Conservation (phyloP, 2,329 filamentous ascomycete species). For the Diaporthe helianthi region DNA sequence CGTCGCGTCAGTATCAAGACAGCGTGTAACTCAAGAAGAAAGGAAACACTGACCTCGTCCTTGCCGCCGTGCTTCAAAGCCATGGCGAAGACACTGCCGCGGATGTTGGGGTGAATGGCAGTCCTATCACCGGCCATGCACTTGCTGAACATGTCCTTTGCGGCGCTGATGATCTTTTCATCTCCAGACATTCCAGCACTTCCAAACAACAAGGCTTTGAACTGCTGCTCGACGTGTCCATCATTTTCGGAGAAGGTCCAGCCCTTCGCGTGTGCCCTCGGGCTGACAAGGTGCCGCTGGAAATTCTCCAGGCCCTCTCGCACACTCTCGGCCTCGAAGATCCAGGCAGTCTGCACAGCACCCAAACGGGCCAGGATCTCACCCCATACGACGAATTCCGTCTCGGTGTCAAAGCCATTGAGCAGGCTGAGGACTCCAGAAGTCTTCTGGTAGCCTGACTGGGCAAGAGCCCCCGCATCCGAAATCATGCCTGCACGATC, state of each 20-base stretch:
- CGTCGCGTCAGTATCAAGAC: conserved; percentile 31
- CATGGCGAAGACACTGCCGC: conserved; percentile 85
- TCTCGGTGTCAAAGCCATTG: conserved; percentile 83
- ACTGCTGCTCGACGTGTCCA: conserved; percentile 90
- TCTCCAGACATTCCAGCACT: conserved; percentile 83
- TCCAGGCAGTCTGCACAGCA: conserved; percentile 83
- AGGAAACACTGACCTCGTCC: conserved; percentile 67
- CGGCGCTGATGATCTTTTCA: conserved; percentile 76
- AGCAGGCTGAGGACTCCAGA: conserved; percentile 86
- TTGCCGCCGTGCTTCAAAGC: conserved; percentile 83
- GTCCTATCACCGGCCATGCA: conserved; percentile 79
- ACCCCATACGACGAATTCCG: conserved; percentile 93
- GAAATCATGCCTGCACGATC: conserved; percentile 95
- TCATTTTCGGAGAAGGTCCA: conserved; percentile 88
- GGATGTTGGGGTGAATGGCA: conserved; percentile 91
- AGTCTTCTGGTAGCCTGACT: conserved; percentile 92
- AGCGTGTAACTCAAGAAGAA: not conserved
- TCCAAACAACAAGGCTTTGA: conserved; percentile 91
- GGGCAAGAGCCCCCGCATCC: conserved; percentile 87
- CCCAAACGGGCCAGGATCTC: conserved; percentile 83
- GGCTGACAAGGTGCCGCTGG: conserved; percentile 77
- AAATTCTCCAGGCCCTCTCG: conserved; percentile 83
- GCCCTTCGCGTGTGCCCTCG: conserved; percentile 84
- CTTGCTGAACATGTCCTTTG: conserved; percentile 89
- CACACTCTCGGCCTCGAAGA: conserved; percentile 79